Evolutionary conservation across 2,329 filamentous ascomycete genomes (phyloP), one percentile per base, ranked within the genome.

Genomic region (Penicillium sp.): DNA sequence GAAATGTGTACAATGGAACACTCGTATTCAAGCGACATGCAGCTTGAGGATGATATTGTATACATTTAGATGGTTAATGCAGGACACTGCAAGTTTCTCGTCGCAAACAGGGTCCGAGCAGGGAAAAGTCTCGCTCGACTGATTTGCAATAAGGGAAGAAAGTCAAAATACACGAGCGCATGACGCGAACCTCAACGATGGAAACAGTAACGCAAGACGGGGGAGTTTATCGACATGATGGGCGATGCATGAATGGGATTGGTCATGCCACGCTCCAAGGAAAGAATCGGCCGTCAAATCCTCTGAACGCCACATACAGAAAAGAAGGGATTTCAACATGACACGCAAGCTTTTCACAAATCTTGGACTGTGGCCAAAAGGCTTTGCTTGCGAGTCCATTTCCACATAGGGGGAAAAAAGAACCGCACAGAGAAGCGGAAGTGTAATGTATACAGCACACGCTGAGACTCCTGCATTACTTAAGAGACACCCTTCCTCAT

Each of bases 231-330:
- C 54, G 62, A 68, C 60, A 66, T 64, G 56, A 32, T 32, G 8
- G 57, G 65, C 63, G 56, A 32, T 32, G 8, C 56, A 62, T 60
- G 57, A 58, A 56, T 46, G 45, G 11, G 60, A 63, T 62, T 62
- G 57, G 54, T 60, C 59, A 62, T 57, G 57, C 60, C 60, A 62
- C 65, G 59, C 63, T 66, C 59, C 56, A 51, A 55, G 54, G 54
- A 52, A 57, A 53, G 46, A 55, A 63, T 41, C 60, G 66, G 59
- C 59, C 60, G 60, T 66, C 60, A 66, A 55, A 67, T 65, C 65
- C 66, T 58, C 60, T 56, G 51, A 67, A 68, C 66, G 66, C 66
- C 66, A 54, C 62, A 65, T 61, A 63, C 29, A 32, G 11, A 32
- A 32, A 32, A 58, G 58, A 59, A 57, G 48, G 42, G 52, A 62